A percentile compares a stretch with the other conserved stretches of the same genome.
These are phyloP conservation scores for Durio zibethinus DNA, from an alignment of 345 rosid species.

Conservation along the genomic window DNA sequence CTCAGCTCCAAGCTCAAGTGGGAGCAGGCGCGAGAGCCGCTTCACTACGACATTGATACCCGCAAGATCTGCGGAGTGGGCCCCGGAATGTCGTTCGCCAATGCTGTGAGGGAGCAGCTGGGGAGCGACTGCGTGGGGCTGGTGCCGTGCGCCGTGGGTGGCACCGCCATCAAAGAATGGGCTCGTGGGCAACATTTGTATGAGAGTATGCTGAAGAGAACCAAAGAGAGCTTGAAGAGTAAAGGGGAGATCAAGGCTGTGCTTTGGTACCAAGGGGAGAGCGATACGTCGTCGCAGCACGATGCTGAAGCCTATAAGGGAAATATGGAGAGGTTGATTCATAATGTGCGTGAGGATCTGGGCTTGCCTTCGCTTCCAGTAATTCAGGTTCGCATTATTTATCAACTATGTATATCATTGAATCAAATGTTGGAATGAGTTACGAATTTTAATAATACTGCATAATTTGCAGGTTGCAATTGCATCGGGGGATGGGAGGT, in stretches of 20 bases:
- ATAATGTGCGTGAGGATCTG: conserved; percentile 61
- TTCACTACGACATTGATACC: conserved; percentile 74
- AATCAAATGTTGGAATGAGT: too few relatives aligned
- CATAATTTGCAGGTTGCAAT: conserved; percentile 61
- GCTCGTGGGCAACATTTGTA: conserved; percentile 70
- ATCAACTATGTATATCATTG: too few relatives aligned
- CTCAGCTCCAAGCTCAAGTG: conserved; percentile 55
- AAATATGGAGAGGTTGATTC: conserved; percentile 56
- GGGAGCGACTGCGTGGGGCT: conserved; percentile 36
- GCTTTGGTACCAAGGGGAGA: conserved; percentile 95
- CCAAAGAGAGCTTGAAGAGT: conserved; percentile 46
- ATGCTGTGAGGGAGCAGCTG: conserved; percentile 35
- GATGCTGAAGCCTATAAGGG: conserved; percentile 61
- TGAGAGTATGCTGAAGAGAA: conserved; percentile 65
- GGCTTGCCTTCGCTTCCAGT: conserved; percentile 70
- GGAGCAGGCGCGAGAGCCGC: conserved; percentile 75
- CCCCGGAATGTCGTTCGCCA: conserved; percentile 90
- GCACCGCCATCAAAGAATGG: conserved; percentile 87
- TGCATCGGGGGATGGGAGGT: conserved; percentile 57
- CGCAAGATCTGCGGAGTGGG: conserved; percentile 71
- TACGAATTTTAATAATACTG: background rate
- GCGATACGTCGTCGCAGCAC: conserved; percentile 49
- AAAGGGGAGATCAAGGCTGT: conserved; percentile 68
- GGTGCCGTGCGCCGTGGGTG: conserved; percentile 89
- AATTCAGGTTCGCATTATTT: conserved; percentile 44